Percentiles rank a stretch among this genome's conserved stretches.
phyloP scores from a whole-genome alignment of 2,329 filamentous ascomycete genomes.

The Trichoderma sp. region DNA sequence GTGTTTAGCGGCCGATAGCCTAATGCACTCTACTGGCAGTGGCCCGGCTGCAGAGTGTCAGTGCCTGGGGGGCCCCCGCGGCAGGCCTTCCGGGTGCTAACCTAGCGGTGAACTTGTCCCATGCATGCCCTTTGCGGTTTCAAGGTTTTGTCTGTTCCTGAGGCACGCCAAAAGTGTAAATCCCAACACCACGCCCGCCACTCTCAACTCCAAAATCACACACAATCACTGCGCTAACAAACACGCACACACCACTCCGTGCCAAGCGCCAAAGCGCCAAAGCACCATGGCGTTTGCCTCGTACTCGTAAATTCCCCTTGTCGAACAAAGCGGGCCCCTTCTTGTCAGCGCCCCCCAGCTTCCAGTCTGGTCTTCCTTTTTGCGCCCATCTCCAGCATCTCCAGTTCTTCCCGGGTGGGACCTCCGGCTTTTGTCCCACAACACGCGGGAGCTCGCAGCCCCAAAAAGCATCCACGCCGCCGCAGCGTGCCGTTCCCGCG shows the following conservation, averaged over 20 bases:
- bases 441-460: constrained; percentile 24
- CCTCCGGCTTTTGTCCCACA: constrained; percentile 25
- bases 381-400: background rate
- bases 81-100: constrained; percentile 24
- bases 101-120: constrained; percentile 3
- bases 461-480: constrained; percentile 21
- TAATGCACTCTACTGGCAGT: constrained; percentile 31
- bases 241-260: background rate
- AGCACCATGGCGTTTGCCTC: background rate
- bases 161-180: background rate
- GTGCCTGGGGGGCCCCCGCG: constrained; percentile 20
- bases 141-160: background rate
- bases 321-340: constrained; percentile 2
- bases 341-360: background rate
- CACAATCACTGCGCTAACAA: background rate
- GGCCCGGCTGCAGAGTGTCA: constrained; percentile 23
- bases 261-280: background rate
- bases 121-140: background rate
- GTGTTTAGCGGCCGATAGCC: constrained; percentile 37
- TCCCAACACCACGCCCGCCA: background rate
- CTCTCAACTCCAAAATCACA: background rate
- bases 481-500: constrained; percentile 26
- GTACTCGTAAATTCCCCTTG: constrained; percentile 5
- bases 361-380: background rate
- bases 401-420: constrained; percentile 20